Conservation (phyloP, 192 early-diverging fungal species). For the Coemansia sp. region DNA sequence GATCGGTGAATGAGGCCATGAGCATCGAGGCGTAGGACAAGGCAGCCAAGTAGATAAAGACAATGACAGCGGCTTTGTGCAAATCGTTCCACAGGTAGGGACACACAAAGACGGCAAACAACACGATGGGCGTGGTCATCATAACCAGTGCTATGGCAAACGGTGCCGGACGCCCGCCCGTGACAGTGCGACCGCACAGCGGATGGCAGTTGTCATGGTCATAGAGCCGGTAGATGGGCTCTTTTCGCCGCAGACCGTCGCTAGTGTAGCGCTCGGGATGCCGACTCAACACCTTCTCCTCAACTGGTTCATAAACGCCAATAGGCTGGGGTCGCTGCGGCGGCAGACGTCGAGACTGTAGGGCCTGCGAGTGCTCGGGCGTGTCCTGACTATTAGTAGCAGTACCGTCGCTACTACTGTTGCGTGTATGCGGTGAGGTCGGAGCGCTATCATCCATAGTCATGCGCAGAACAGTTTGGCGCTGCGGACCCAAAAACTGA, state of each 20-base stretch:
- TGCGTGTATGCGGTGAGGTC: conserved; percentile 10
- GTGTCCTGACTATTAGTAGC: conserved; percentile 14
- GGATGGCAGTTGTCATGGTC: conserved; percentile 60
- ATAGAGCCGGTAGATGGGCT: conserved; percentile 49
- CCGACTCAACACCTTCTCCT: conserved; percentile 19
- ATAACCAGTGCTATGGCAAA: conserved; percentile 62
- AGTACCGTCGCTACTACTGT: conserved; percentile 15
- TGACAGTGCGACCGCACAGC: conserved; percentile 63
- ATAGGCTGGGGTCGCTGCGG: conserved; percentile 17
- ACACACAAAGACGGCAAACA: conserved; percentile 66
- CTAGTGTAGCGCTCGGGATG: conserved; percentile 40
- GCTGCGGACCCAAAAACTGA: conserved; percentile 46
- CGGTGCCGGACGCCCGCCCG: conserved; percentile 62
- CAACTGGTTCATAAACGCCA: conserved; percentile 41
- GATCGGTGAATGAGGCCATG: conserved; percentile 75
- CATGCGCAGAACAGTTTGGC: conserved; percentile 43
- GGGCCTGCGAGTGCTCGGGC: conserved; percentile 1
- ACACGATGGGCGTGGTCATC: conserved; percentile 57
- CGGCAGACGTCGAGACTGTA: background rate
- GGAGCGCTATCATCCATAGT: conserved; percentile 37
- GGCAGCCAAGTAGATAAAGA: conserved; percentile 66
- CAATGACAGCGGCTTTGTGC: conserved; percentile 61
- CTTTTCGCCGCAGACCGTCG: conserved; percentile 39
- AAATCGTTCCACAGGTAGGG: conserved; percentile 65
- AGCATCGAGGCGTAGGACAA: conserved; percentile 67